Percentiles rank a stretch among this genome's conserved stretches.
phyloP scores from a whole-genome alignment of 306 rosid species.

The Dryas alaskensis region DNA sequence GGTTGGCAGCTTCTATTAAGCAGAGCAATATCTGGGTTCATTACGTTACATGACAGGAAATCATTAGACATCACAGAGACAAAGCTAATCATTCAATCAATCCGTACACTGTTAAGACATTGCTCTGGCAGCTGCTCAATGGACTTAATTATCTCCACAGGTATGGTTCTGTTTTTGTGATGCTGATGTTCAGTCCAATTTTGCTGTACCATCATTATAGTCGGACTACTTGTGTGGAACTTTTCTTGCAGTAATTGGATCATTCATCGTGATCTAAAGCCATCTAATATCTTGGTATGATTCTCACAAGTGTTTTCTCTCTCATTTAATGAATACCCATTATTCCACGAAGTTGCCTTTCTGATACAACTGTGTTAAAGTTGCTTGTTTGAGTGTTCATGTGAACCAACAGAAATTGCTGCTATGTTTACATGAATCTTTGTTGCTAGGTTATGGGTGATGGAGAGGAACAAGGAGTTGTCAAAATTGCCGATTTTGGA shows the following conservation, averaged over 20 bases:
- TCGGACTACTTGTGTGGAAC: slow-evolving; percentile 24
- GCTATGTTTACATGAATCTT: slow-evolving; percentile 18
- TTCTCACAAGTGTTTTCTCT: slow-evolving; percentile 8
- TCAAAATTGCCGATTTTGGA: slow-evolving; percentile 97
- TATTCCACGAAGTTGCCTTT: slow-evolving; percentile 8
- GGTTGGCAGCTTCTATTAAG: not conserved
- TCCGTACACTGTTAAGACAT: slow-evolving; percentile 78
- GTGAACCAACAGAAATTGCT: slow-evolving; percentile 4
- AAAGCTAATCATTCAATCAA: slow-evolving; percentile 73
- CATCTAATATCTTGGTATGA: slow-evolving; percentile 92
- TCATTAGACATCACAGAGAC: slow-evolving; percentile 91
- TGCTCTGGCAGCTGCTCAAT: slow-evolving; percentile 96
- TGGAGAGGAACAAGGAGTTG: slow-evolving; percentile 83
- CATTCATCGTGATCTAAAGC: slow-evolving; percentile 91
- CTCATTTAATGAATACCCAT: slow-evolving; percentile 7
- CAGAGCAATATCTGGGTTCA: not conserved
- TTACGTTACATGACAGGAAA: slow-evolving; percentile 60
- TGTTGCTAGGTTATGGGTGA: slow-evolving; percentile 86
- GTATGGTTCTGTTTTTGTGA: slow-evolving; percentile 29
- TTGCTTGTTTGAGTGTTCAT: not conserved
- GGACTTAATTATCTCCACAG: slow-evolving; percentile 94
- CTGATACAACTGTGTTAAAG: slow-evolving; percentile 8
- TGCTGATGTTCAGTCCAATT: not conserved
- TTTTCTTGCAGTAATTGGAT: slow-evolving; percentile 81
- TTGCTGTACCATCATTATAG: slow-evolving; percentile 6